These are phyloP conservation scores for Lentinula sp. DNA, from an alignment of 768 basidiomycete genomes.

Conservation along the genomic window DNA sequence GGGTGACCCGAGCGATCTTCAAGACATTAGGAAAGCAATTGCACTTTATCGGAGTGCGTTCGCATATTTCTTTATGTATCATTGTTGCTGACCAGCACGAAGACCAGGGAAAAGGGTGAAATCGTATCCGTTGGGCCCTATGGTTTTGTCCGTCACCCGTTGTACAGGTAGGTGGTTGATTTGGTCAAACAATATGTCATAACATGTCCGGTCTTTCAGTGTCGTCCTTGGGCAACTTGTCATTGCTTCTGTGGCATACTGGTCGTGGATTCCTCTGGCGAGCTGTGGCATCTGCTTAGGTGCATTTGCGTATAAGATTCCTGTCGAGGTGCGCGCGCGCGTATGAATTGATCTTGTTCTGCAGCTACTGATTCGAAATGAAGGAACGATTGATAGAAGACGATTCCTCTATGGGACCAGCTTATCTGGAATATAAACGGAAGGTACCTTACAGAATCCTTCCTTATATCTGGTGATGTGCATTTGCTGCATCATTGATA, in stretches of 20 bases:
- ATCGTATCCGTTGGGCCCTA: constrained; percentile 26
- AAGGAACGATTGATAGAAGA: constrained; percentile 23
- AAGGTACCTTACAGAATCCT: constrained; percentile 22
- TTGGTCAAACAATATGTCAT: no score
- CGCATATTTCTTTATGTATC: neutral
- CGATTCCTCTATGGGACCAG: constrained; percentile 16
- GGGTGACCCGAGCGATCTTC: constrained; percentile 9
- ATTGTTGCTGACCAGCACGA: neutral
- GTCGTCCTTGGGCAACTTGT: constrained; percentile 18
- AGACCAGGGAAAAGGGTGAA: constrained; percentile 20
- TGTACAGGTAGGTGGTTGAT: constrained; percentile 22
- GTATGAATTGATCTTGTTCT: neutral
- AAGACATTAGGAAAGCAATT: constrained; percentile 20
- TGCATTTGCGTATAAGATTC: constrained; percentile 25
- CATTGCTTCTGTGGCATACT: constrained; percentile 19
- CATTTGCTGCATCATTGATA: no score
- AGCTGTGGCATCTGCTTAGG: constrained; percentile 16
- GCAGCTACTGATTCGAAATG: neutral
- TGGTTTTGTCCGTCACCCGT: constrained; percentile 28
- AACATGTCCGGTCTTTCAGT: neutral
- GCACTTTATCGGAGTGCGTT: constrained; percentile 25
- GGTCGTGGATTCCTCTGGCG: constrained; percentile 28
- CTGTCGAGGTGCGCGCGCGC: constrained; percentile 20
- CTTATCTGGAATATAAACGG: constrained; percentile 24
- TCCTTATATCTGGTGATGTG: constrained; percentile 16